These are phyloP conservation scores for Rhododendron molle DNA, from an alignment of 148 eudicot genomes.

Conservation along the genomic window DNA sequence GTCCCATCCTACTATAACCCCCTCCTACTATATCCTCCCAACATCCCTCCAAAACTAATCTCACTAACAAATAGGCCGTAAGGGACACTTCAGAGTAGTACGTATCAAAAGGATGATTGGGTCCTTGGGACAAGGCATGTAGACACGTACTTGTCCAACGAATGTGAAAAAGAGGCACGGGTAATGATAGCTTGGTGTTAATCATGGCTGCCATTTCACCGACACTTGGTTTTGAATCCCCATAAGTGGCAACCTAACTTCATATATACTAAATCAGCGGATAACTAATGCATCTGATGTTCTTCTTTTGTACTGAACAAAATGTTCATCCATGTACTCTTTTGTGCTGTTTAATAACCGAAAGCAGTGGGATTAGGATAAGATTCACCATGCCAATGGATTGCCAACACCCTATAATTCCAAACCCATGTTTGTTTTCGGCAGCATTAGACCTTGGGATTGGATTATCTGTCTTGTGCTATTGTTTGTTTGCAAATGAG, in stretches of 20 bases:
- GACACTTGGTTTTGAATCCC: neutral
- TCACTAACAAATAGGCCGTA: no score
- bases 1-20: neutral
- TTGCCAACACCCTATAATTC: neutral
- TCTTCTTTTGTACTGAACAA: neutral
- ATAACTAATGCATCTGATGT: neutral
- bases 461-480: neutral
- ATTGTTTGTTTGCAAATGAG: neutral
- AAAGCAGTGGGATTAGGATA: neutral
- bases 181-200: neutral
- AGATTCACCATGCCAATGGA: neutral
- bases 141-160: neutral
- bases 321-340: neutral
- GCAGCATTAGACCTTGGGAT: neutral
- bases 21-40: neutral
- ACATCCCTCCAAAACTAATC: neutral
- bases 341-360: neutral
- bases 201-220: neutral
- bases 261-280: neutral
- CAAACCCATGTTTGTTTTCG: neutral
- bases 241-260: neutral
- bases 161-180: neutral
- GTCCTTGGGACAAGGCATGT: neutral
- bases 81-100: neutral
- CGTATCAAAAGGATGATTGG: neutral